Evolutionary conservation across 139 green algal genomes (phyloP).

Genomic region (Closterium sp.): DNA sequence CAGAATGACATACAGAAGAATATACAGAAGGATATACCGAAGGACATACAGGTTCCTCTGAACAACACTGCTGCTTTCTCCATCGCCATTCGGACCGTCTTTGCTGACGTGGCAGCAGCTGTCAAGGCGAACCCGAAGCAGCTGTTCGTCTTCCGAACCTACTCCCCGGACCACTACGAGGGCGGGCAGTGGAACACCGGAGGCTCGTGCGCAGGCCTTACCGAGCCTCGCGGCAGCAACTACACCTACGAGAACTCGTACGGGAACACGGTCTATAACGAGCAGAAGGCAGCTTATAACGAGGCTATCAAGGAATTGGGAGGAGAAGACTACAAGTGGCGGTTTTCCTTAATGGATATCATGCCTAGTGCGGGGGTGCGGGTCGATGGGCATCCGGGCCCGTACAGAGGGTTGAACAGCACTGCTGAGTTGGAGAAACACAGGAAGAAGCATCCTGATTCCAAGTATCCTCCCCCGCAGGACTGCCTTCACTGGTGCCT

Average conservation of each 20-base stretch:
- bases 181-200: constrained; percentile 48
- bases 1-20: too few relatives aligned
- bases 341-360: constrained; percentile 25
- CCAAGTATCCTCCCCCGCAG: constrained; percentile 8
- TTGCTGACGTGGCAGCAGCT: not conserved
- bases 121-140: not conserved
- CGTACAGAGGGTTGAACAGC: not conserved
- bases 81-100: constrained; percentile 8
- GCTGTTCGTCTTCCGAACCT: constrained; percentile 35
- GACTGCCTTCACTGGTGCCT: constrained; percentile 39
- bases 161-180: constrained; percentile 39
- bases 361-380: not conserved
- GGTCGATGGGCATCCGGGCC: constrained; percentile 24
- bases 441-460: not conserved
- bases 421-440: not conserved
- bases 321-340: not conserved
- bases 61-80: constrained; percentile 18
- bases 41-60: not conserved
- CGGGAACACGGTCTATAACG: not conserved
- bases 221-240: not conserved
- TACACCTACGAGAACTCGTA: constrained; percentile 10
- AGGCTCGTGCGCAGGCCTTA: constrained; percentile 20
- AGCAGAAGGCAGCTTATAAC: constrained; percentile 13
- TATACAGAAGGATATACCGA: not conserved
- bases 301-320: not conserved